A percentile compares a stretch with the other conserved stretches of the same genome.
These are phyloP conservation scores for Acrodontium crateriforme DNA, from an alignment of 2,329 filamentous ascomycete genomes.

Conservation along the genomic window DNA sequence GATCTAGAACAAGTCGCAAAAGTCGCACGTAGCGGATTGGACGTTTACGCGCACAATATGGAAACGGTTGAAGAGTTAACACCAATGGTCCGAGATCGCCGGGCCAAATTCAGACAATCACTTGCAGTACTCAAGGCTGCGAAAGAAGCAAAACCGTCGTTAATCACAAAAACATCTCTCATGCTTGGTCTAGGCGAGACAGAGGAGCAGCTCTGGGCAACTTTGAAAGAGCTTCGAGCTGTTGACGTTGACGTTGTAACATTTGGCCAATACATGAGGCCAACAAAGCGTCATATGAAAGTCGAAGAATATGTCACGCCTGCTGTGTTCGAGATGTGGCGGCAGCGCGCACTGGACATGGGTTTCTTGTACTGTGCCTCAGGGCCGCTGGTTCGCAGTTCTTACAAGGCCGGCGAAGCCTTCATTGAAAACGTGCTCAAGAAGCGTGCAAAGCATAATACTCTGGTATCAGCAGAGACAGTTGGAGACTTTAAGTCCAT, in stretches of 20 bases:
- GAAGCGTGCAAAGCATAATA: slow-evolving; percentile 46
- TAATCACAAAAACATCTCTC: slow-evolving; percentile 97
- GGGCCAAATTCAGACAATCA: slow-evolving; percentile 80
- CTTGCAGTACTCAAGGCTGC: slow-evolving; percentile 65
- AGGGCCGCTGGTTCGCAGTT: slow-evolving; percentile 82
- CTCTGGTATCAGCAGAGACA: slow-evolving; percentile 16
- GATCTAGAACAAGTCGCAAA: slow-evolving; percentile 74
- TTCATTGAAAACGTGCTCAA: slow-evolving; percentile 98
- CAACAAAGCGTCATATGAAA: slow-evolving; percentile 94
- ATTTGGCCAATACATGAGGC: slow-evolving; percentile 99
- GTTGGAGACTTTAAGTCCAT: slow-evolving; percentile 12
- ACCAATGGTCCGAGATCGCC: slow-evolving; percentile 74
- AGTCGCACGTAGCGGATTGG: slow-evolving; percentile 75
- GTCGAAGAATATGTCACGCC: slow-evolving; percentile 92
- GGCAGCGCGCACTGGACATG: slow-evolving; percentile 77
- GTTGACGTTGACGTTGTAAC: slow-evolving; percentile 86
- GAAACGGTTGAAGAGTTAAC: slow-evolving; percentile 89
- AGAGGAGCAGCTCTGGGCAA: slow-evolving; percentile 69
- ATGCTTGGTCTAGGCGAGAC: slow-evolving; percentile 94
- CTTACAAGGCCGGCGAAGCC: slow-evolving; percentile 94
- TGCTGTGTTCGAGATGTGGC: slow-evolving; percentile 82
- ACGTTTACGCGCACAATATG: slow-evolving; percentile 94
- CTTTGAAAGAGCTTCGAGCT: slow-evolving; percentile 67
- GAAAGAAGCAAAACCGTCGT: slow-evolving; percentile 58
- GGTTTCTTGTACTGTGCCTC: slow-evolving; percentile 95